phyloP scores from a whole-genome alignment of 2,329 filamentous ascomycete species.

The Geoglossum cookeanum region DNA sequence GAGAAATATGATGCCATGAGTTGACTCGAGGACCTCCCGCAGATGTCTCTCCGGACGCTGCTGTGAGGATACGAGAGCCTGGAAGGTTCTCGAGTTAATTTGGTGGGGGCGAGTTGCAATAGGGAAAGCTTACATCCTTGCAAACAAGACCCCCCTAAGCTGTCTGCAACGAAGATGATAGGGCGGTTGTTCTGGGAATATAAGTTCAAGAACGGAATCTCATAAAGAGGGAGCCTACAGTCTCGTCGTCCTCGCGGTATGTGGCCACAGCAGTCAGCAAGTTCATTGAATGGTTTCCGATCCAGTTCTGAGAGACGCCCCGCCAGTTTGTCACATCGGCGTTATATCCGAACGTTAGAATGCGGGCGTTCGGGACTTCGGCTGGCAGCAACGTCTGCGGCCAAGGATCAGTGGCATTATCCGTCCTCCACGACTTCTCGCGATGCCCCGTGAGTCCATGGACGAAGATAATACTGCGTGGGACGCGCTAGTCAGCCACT shows the following conservation, averaged over 20 bases:
- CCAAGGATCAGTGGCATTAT: conserved; percentile 17
- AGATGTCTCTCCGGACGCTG: conserved; percentile 11
- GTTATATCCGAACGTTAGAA: conserved; percentile 24
- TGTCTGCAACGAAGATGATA: conserved; percentile 17
- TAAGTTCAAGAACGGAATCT: background rate
- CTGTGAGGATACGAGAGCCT: conserved; percentile 11
- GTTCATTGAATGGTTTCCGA: conserved; percentile 16
- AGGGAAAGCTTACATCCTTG: conserved; percentile 13
- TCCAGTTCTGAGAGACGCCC: conserved; percentile 14
- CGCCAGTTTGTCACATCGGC: conserved; percentile 13
- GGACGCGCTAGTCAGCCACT: too few relatives aligned
- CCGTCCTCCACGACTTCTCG: conserved; percentile 21
- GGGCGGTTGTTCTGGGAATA: conserved; percentile 11
- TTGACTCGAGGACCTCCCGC: conserved; percentile 12
- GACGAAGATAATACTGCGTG: conserved; percentile 22
- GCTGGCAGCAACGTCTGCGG: conserved; percentile 17
- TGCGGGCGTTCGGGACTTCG: conserved; percentile 16
- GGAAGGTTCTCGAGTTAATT: background rate
- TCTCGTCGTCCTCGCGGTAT: conserved; percentile 13
- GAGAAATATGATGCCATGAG: conserved; percentile 18
- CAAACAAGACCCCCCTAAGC: conserved; percentile 16
- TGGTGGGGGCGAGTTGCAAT: background rate
- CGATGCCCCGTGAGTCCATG: conserved; percentile 24
- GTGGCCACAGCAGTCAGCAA: conserved; percentile 14
- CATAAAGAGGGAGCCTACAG: conserved; percentile 7